Evolutionary conservation across 2,329 filamentous ascomycete genomes (phyloP), one percentile per base, ranked within the genome.

Genomic region (Ambrosiella xylebori): DNA sequence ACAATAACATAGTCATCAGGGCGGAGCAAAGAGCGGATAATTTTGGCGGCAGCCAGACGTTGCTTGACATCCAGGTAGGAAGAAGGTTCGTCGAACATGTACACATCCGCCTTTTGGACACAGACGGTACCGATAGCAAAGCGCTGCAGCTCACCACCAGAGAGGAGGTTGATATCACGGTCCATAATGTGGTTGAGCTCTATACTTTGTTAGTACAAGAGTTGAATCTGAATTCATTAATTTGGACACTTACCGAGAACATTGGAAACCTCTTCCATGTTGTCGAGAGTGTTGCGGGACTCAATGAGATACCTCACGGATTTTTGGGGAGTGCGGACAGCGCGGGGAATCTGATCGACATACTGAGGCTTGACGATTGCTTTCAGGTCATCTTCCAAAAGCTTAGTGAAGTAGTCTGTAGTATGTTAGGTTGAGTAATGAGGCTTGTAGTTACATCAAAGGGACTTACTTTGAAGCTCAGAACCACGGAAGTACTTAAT

Each of bases 51-150:
- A 64, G 85, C 86, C 64, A 98, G 76, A 84, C 93, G 87, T 74
- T 98, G 93, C 80, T 97, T 97, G 69, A 98, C 93, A 85, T 98
- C 94, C 60, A 98, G 81, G 72, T 96, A 98, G 41, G 93, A 98
- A 45, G 91, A 97, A 15, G 94, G 94, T 76, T 98, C 93, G 71
- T 98, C 93, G 67, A 98, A 98, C 93, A 98, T 97, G 78, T 98
- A 63, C 58, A 95, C 88, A 70, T 98, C 93, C 64, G 91, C 91
- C 67, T 95, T 83, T 71, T 97, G 91, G 19, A 97, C 90, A 67
- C 90, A 95, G 62, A 95, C 89, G 56, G 91, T 87, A 66, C 87
- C 93, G 65, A 98, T 96, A 65, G 93, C 93, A 66, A 98, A 98
- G 72, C 93, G 86, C 73, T 98, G 93, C 68, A 98, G 79, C 73